A percentile compares a stretch with the other conserved stretches of the same genome.
Conservation (phyloP, 108 stramenopile species). For the Aurantiochytrium sp. region DNA sequence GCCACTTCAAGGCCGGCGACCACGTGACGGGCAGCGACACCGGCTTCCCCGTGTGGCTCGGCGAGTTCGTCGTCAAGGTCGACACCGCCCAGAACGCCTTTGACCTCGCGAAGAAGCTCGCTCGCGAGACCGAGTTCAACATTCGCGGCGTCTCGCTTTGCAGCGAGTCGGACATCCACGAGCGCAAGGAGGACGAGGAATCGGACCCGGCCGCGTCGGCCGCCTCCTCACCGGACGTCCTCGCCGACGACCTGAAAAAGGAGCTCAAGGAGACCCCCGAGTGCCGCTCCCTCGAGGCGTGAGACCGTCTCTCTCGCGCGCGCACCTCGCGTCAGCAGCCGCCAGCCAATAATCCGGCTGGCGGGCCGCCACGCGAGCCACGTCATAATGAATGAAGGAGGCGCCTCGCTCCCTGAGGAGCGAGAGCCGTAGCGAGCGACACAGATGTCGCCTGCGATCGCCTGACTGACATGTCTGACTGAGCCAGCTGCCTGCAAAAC, state of each 20-base stretch:
- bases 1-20: slow-evolving; percentile 2
- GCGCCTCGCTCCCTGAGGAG: too few relatives aligned
- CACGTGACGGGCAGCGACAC: background rate
- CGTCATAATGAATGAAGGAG: too few relatives aligned
- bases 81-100: background rate
- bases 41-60: slow-evolving; percentile 17
- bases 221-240: background rate
- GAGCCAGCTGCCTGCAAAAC: too few relatives aligned
- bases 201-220: background rate
- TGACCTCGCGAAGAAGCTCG: background rate
- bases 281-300: background rate
- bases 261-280: background rate
- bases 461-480: too few relatives aligned
- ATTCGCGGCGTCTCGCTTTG: background rate
- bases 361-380: too few relatives aligned
- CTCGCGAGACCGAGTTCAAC: background rate
- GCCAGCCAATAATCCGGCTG: too few relatives aligned
- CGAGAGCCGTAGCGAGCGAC: too few relatives aligned
- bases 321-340: too few relatives aligned
- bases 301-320: too few relatives aligned
- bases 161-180: background rate
- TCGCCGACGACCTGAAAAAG: too few relatives aligned
- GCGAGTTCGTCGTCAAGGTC: slow-evolving; percentile 10
- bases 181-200: background rate
- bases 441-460: too few relatives aligned